phyloP scores from a whole-genome alignment of 2,329 filamentous ascomycete species.

The Knoxdaviesia capensis region DNA sequence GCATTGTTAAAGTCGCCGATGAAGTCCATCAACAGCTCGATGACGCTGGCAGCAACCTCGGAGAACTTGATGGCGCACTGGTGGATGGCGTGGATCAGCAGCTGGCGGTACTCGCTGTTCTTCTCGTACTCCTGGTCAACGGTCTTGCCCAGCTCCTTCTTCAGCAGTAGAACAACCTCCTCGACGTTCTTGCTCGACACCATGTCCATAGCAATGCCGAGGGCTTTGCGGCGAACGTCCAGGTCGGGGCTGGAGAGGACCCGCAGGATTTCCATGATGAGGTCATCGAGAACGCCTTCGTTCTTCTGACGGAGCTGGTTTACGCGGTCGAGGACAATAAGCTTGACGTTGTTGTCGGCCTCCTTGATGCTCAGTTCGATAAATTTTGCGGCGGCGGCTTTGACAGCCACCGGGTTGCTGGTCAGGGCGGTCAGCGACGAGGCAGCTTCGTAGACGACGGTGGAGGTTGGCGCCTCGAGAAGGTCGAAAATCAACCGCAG shows the following conservation, averaged over 20 bases:
- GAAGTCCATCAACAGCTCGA: conserved; percentile 95
- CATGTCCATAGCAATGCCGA: conserved; percentile 87
- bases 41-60: conserved; percentile 89
- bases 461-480: conserved; percentile 78
- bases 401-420: conserved; percentile 91
- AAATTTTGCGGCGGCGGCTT: conserved; percentile 87
- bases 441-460: conserved; percentile 92
- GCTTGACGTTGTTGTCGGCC: conserved; percentile 96
- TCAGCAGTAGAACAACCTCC: conserved; percentile 84
- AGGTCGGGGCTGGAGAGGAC: conserved; percentile 91
- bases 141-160: conserved; percentile 95
- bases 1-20: conserved; percentile 96
- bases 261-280: conserved; percentile 92
- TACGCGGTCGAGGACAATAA: conserved; percentile 90
- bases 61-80: conserved; percentile 98
- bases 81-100: conserved; percentile 93
- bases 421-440: conserved; percentile 87
- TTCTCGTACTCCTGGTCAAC: conserved; percentile 98
- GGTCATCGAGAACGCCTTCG: conserved; percentile 76
- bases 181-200: conserved; percentile 98
- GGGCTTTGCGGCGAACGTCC: conserved; percentile 81
- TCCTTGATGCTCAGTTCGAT: conserved; percentile 96
- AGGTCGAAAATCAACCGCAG: conserved; percentile 90
- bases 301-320: conserved; percentile 74
- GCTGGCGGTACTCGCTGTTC: conserved; percentile 83